Evolutionary conservation across 2,329 filamentous ascomycete genomes (phyloP).

Genomic region (Colletotrichum sp.): DNA sequence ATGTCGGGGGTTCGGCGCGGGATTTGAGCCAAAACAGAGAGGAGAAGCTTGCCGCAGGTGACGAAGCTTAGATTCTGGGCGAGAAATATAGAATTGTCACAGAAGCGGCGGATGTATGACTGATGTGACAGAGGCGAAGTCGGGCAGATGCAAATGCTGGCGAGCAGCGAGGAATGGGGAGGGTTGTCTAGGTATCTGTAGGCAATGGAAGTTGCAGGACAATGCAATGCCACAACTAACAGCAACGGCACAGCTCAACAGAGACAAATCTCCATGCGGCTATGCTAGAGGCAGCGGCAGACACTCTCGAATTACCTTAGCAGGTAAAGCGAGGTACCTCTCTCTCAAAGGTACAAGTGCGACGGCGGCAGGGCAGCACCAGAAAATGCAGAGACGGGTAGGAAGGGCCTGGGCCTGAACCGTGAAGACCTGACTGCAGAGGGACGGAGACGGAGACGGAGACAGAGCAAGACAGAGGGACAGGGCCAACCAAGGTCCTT

Average conservation of each 20-base stretch:
- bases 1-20: background rate
- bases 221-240: background rate
- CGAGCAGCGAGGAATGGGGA: background rate
- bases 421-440: background rate
- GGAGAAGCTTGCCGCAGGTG: background rate
- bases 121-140: conserved; percentile 10
- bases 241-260: background rate
- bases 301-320: background rate
- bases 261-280: background rate
- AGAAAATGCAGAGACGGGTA: background rate
- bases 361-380: background rate
- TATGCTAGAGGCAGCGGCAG: background rate
- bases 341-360: background rate
- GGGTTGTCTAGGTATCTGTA: background rate
- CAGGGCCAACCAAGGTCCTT: background rate
- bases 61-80: background rate
- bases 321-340: background rate
- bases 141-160: background rate
- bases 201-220: background rate
- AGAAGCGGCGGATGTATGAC: background rate
- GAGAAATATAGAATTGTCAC: background rate
- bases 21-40: background rate
- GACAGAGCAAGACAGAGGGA: background rate
- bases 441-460: background rate
- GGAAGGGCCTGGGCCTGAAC: background rate